phyloP scores from a whole-genome alignment of 1,284 basidiomycete genomes.

The Meripilus lineatus region DNA sequence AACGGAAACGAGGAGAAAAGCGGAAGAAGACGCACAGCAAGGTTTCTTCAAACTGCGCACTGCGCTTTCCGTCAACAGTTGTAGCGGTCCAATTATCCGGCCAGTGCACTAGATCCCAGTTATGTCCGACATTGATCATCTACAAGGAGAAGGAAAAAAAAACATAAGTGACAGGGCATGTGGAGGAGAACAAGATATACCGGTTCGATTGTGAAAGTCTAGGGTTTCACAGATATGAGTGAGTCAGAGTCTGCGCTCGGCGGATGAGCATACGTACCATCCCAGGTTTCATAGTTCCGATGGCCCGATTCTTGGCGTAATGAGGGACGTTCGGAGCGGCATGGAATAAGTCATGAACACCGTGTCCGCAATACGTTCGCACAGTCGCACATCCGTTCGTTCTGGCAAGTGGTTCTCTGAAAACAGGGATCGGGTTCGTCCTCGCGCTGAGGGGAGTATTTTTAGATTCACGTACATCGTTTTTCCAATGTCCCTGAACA shows the following conservation, averaged over 20 bases:
- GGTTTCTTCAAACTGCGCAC: constrained; percentile 96
- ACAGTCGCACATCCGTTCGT: constrained; percentile 81
- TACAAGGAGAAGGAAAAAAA: constrained; percentile 26
- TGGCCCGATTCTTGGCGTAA: constrained; percentile 82
- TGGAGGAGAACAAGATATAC: constrained; percentile 40
- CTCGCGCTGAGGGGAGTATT: neutral
- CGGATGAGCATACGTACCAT: constrained; percentile 48
- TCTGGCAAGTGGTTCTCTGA: constrained; percentile 78
- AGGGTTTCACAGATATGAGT: neutral
- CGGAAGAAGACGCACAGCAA: constrained; percentile 80
- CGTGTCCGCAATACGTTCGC: constrained; percentile 88
- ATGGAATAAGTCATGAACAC: constrained; percentile 84
- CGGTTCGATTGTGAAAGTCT: constrained; percentile 79
- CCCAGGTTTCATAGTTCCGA: constrained; percentile 80
- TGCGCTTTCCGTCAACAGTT: constrained; percentile 83
- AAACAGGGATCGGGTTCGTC: constrained; percentile 6
- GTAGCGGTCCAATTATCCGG: constrained; percentile 93
- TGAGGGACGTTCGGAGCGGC: constrained; percentile 74
- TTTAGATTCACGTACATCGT: constrained; percentile 58
- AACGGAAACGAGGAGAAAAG: constrained; percentile 6
- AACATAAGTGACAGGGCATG: constrained; percentile 11
- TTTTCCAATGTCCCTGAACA: constrained; percentile 82
- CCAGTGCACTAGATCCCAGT: constrained; percentile 75
- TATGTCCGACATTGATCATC: constrained; percentile 90
- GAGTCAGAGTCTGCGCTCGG: neutral